These are phyloP conservation scores for Cyberlindnera maritima DNA, from an alignment of 805 yeast genomes.

Conservation along the genomic window DNA sequence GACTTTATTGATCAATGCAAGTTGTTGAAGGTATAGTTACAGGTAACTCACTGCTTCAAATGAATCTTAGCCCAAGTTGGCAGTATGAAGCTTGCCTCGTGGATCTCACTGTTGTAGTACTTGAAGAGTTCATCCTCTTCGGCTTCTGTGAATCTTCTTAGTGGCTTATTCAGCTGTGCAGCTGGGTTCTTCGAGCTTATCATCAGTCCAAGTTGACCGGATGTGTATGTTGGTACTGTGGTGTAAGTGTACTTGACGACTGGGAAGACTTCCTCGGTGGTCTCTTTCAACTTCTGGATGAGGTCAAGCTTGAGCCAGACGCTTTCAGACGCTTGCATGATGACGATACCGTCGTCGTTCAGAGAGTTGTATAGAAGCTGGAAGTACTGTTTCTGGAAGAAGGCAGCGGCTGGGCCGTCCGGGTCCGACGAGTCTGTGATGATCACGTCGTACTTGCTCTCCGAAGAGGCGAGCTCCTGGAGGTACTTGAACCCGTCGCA, in stretches of 20 bases:
- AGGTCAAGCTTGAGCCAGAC: slow-evolving; percentile 68
- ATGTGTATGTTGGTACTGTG: slow-evolving; percentile 83
- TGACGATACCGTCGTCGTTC: slow-evolving; percentile 61
- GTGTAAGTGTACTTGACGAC: slow-evolving; percentile 69
- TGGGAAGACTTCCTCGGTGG: slow-evolving; percentile 54
- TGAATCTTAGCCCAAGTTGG: slow-evolving; percentile 72
- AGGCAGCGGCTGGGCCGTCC: slow-evolving; percentile 92
- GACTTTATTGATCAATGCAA: neutral
- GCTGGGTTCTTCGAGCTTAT: slow-evolving; percentile 59
- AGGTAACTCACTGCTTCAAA: slow-evolving; percentile 11
- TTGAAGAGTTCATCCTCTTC: slow-evolving; percentile 49
- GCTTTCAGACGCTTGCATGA: slow-evolving; percentile 69
- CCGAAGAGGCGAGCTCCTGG: slow-evolving; percentile 36
- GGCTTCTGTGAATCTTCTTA: slow-evolving; percentile 41
- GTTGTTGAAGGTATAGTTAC: neutral
- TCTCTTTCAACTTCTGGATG: slow-evolving; percentile 43
- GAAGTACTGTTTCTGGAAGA: slow-evolving; percentile 78
- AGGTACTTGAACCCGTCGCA: slow-evolving; percentile 84
- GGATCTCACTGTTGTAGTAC: slow-evolving; percentile 68
- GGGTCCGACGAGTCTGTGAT: slow-evolving; percentile 94
- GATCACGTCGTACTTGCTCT: slow-evolving; percentile 69
- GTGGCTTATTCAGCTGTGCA: slow-evolving; percentile 48
- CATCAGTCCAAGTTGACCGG: slow-evolving; percentile 82
- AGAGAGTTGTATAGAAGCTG: slow-evolving; percentile 62
- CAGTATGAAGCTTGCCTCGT: slow-evolving; percentile 68